Percentiles rank a stretch among this genome's conserved stretches.
These are phyloP conservation scores for Hysterangium stoloniferum DNA, from an alignment of 768 basidiomycete species.

Conservation along the genomic window DNA sequence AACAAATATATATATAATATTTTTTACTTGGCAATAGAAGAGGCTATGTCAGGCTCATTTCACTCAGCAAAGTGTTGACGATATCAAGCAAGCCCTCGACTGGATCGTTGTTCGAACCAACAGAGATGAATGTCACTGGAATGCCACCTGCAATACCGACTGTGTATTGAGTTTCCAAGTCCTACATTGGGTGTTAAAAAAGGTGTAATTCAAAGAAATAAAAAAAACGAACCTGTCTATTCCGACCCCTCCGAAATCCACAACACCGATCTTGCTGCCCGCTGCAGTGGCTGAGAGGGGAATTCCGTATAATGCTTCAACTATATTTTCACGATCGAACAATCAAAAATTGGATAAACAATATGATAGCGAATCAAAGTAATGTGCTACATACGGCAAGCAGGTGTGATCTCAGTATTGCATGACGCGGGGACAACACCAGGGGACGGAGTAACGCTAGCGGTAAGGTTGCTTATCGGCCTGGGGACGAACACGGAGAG, in stretches of 20 bases:
- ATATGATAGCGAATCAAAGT: too few relatives aligned
- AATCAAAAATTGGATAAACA: too few relatives aligned
- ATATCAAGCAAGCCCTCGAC: constrained; percentile 27
- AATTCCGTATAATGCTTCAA: constrained; percentile 5
- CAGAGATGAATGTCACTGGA: constrained; percentile 9
- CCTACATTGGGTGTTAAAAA: too few relatives aligned
- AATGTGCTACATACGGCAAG: constrained; percentile 14
- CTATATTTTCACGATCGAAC: too few relatives aligned
- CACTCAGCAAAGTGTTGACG: constrained; percentile 19
- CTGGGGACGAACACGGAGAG: not conserved
- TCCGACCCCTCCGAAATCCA: too few relatives aligned
- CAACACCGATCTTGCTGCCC: constrained; percentile 2
- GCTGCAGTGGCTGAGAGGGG: not conserved
- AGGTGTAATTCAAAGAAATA: too few relatives aligned
- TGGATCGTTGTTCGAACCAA: constrained; percentile 13
- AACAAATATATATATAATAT: not conserved
- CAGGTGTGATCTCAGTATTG: constrained; percentile 16
- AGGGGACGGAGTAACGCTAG: not conserved
- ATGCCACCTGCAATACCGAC: constrained; percentile 6
- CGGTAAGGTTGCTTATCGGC: too few relatives aligned
- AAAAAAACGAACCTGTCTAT: too few relatives aligned
- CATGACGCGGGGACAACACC: constrained; percentile 11
- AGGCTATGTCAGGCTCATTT: constrained; percentile 18
- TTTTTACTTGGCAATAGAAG: not conserved
- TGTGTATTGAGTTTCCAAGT: constrained; percentile 10